Evolutionary conservation across 352 stramenopile species (phyloP), one percentile per base, ranked within the genome.

Genomic region (Pythium utonaiense): DNA sequence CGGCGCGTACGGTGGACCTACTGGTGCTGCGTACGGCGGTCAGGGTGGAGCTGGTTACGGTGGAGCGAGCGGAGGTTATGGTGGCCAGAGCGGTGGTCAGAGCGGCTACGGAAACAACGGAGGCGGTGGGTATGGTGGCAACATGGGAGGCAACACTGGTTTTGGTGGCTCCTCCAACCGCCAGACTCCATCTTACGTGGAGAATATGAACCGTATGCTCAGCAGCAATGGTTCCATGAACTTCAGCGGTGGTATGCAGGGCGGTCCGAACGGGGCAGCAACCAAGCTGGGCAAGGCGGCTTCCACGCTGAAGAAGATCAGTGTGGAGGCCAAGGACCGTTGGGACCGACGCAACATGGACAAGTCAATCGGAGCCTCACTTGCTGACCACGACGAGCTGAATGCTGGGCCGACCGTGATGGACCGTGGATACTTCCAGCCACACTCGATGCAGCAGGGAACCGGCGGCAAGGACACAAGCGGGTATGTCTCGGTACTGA

Each of bases 341-440:
- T 95, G 84, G 83, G 83, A 95, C 21, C 79, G 83, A 17, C 86
- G 86, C 34, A 93, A 95, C 76, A 93, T 95, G 80, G 86, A 95
- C 68, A 93, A 93, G 69, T 92, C 82, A 16, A 95, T 95, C 73
- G 83, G 74, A n/a, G 89, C 82, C n/a, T 95, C 86, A 10, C 69
- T 95, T 17, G 83, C 86, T 36, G 86, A 95, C 64, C 82, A 95
- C 60, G 86, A 95, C 42, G 86, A 93, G 49, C 62, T 93, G 40
- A 78, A 70, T n/a, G 77, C 83, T 8, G 82, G 79, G 0, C 70
- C 76, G 8, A 67, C 83, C 30, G 68, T 91, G 27, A 75, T 89
- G 58, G 83, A 93, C 25, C 80, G 80, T n/a, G 80, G 80, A 1
- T 84, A 89, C 56, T 89, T 86, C 59, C 82, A 91, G 56, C 79